Evolutionary conservation across 2,329 filamentous ascomycete genomes (phyloP), one percentile per base, ranked within the genome.

Genomic region (Ceratocystis harringtonii): DNA sequence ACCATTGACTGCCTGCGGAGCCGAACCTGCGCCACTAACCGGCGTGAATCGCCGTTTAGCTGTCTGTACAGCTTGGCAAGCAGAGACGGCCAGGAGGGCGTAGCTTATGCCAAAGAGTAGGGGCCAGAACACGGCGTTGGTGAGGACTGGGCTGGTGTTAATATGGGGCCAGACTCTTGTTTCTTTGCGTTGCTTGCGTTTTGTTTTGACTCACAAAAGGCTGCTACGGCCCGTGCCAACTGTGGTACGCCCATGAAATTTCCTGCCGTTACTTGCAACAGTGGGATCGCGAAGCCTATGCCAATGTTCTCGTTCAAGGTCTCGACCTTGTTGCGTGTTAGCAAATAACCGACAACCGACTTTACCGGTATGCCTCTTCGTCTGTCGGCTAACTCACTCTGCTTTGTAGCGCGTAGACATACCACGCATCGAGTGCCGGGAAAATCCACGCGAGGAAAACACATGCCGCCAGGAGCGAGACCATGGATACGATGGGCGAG

Each of bases 301-400:
- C 79, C 79, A 68, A 82, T 76, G 69, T 82, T 78, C 2, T 75
- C 71, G 68, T 82, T 82, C 64, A 81, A 74, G 8, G 81, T 75
- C 61, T 81, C 75, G 25, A 80, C 74, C 79, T 81, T 73, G 75
- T 65, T 78, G 68, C 50, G 55, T 28, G 55, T 58, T n/a, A 58
- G 28, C 15, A 32, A 32, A 36, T 3, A 55, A 3, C 6, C 3
- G 25, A 7, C 22, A 58, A 19, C 6, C 30, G 6, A 25, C 12
- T 8, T n/a, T 12, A 4, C 3, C 15, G 8, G 2, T 19, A 8
- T 25, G 17, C 25, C 6, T 36, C 5, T 22, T 8, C 1, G 28
- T 19, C 5, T n/a, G 10, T 36, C 30, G 15, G 1, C 2, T 1
- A 44, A 48, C 44, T 32, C 8, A 62, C 60, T 8, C n/a, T 17